Evolutionary conservation across 352 stramenopile species (phyloP).

Genomic region (Phytophthora podocarpi): DNA sequence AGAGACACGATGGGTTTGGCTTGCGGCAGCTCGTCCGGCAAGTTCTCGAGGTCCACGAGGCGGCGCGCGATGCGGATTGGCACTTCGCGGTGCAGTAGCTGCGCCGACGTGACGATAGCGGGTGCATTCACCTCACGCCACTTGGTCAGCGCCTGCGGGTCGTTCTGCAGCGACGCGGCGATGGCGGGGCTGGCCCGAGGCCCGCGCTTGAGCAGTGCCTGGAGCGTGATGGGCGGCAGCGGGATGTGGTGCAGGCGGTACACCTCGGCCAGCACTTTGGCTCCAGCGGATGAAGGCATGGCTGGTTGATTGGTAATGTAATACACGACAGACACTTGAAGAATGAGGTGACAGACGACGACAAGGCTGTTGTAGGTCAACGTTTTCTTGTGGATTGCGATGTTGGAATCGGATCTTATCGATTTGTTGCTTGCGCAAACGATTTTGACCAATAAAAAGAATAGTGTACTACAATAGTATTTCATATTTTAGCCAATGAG

Average conservation of each 20-base stretch:
- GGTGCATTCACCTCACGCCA: constrained; percentile 74
- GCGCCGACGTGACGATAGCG: constrained; percentile 78
- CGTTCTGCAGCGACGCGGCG: constrained; percentile 52
- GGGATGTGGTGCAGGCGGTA: constrained; percentile 86
- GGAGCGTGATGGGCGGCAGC: constrained; percentile 79
- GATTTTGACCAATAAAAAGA: constrained; percentile 26
- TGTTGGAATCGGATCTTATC: too few species aligned
- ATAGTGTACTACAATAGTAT: too few species aligned
- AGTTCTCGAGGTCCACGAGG: constrained; percentile 85
- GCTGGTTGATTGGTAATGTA: not conserved
- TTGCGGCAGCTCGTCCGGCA: constrained; percentile 69
- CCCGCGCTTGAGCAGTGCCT: constrained; percentile 73
- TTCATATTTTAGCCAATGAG: not conserved
- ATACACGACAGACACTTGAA: too few species aligned
- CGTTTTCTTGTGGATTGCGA: constrained; percentile 17
- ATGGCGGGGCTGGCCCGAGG: constrained; percentile 52
- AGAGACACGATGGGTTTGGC: constrained; percentile 64
- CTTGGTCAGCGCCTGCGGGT: constrained; percentile 51
- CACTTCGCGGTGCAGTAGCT: constrained; percentile 78
- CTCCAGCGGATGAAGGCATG: constrained; percentile 46
- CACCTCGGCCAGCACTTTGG: constrained; percentile 79
- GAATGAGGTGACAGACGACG: constrained; percentile 12
- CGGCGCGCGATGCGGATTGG: constrained; percentile 80
- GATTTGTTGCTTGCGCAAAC: constrained; percentile 52
- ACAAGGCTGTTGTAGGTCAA: too few species aligned